Percentiles rank a stretch among this genome's conserved stretches.
Evolutionary conservation across 345 rosid species (phyloP).

Genomic region (Kandelia obovata): DNA sequence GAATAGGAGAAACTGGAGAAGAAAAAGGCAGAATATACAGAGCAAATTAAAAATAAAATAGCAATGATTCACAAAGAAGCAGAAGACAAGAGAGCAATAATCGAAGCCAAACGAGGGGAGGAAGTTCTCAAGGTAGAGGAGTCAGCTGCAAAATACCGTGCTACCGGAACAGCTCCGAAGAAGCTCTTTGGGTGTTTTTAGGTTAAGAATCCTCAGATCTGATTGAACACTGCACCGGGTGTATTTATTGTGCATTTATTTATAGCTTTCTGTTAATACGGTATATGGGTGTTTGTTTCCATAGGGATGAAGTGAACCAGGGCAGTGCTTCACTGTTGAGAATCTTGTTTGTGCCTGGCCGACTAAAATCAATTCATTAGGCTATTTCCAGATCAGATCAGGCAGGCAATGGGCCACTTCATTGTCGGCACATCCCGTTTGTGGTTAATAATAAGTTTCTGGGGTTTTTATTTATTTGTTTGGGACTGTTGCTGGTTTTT

Average conservation of each 20-base stretch:
- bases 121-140: conserved; percentile 89
- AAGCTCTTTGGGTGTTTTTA: conserved; percentile 54
- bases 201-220: conserved; percentile 2
- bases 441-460: too few relatives aligned
- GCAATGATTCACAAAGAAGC: conserved; percentile 75
- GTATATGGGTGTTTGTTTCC: conserved; percentile 17
- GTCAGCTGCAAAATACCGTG: conserved; percentile 72
- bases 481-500: too few relatives aligned
- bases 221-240: conserved; percentile 11
- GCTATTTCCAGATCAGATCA: too few relatives aligned
- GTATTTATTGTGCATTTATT: conserved; percentile 24
- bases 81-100: conserved; percentile 70
- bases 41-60: conserved; percentile 79
- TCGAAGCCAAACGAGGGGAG: conserved; percentile 77
- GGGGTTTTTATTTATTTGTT: too few relatives aligned
- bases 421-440: too few relatives aligned
- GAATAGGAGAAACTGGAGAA: conserved; percentile 70
- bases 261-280: conserved; percentile 25
- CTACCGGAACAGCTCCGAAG: conserved; percentile 68
- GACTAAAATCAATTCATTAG: too few relatives aligned
- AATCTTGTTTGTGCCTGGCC: too few relatives aligned
- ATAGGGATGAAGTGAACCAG: conserved; percentile 11
- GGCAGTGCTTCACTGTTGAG: conserved; percentile 7
- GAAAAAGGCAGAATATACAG: conserved; percentile 67
- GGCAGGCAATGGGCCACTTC: too few relatives aligned